phyloP scores from a whole-genome alignment of 129 eudicot genomes.

The carrot (Daucus carota) region DNA sequence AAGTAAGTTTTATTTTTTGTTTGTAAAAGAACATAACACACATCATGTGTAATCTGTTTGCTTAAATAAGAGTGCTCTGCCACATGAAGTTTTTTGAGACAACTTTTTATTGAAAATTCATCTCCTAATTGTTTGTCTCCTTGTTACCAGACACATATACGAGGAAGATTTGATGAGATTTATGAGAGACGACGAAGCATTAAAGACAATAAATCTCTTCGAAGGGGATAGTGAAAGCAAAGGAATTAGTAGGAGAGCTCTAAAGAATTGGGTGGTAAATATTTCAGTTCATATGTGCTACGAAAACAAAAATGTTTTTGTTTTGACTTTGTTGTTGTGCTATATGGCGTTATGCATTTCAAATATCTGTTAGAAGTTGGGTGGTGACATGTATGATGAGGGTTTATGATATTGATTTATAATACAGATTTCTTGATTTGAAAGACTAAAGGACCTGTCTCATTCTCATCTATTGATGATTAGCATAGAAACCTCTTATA shows the following conservation, averaged over 20 bases:
- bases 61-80: neutral
- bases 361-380: neutral
- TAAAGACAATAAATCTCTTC: constrained; percentile 25
- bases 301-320: too few relatives aligned
- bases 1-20: constrained; percentile 37
- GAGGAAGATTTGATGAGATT: constrained; percentile 40
- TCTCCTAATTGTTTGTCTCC: neutral
- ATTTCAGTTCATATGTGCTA: neutral
- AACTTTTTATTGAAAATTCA: neutral
- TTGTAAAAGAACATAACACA: neutral
- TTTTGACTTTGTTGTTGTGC: neutral
- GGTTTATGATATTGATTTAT: neutral
- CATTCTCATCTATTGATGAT: neutral
- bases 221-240: constrained; percentile 32
- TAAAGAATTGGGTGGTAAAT: constrained; percentile 47
- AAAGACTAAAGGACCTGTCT: neutral
- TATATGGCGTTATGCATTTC: neutral
- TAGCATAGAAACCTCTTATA: neutral
- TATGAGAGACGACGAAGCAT: constrained; percentile 38
- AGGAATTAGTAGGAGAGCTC: constrained; percentile 30
- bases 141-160: constrained; percentile 27
- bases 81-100: neutral
- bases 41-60: neutral
- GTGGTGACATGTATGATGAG: neutral
- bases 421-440: neutral